phyloP scores from a whole-genome alignment of 1,284 basidiomycete species.

The Ceratobasidium sp. region DNA sequence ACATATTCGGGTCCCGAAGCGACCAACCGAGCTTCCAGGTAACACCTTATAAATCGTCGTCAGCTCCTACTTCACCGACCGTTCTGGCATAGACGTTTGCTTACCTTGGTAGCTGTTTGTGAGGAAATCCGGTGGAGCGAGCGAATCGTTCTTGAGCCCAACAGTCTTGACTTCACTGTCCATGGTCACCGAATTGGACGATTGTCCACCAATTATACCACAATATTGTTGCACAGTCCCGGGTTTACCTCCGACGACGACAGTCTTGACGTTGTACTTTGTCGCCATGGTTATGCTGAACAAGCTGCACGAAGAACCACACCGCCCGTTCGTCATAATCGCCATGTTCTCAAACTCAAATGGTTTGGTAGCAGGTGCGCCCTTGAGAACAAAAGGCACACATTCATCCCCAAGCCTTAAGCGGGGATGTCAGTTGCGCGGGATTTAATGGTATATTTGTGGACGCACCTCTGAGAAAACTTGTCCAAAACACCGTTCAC shows the following conservation, averaged over 20 bases:
- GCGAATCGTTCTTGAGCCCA: slow-evolving; percentile 67
- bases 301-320: slow-evolving; percentile 21
- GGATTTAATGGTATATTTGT: neutral
- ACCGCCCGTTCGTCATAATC: slow-evolving; percentile 36
- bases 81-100: neutral
- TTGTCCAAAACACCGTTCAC: slow-evolving; percentile 39
- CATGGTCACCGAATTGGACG: slow-evolving; percentile 67
- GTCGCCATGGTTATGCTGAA: slow-evolving; percentile 71
- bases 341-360: slow-evolving; percentile 42
- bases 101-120: slow-evolving; percentile 52
- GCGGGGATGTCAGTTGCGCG: too few relatives aligned
- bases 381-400: slow-evolving; percentile 40
- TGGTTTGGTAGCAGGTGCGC: slow-evolving; percentile 27
- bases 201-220: slow-evolving; percentile 73
- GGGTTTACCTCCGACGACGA: slow-evolving; percentile 69
- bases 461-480: slow-evolving; percentile 38
- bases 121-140: slow-evolving; percentile 73
- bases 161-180: slow-evolving; percentile 72
- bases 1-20: slow-evolving; percentile 61
- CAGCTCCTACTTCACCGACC: slow-evolving; percentile 63
- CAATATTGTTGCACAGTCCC: slow-evolving; percentile 69
- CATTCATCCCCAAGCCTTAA: slow-evolving; percentile 34
- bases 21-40: slow-evolving; percentile 75
- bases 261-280: slow-evolving; percentile 68
- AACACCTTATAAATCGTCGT: slow-evolving; percentile 58